Evolutionary conservation across 2,329 filamentous ascomycete species (phyloP).

Genomic region (Sporothrix protearum): DNA sequence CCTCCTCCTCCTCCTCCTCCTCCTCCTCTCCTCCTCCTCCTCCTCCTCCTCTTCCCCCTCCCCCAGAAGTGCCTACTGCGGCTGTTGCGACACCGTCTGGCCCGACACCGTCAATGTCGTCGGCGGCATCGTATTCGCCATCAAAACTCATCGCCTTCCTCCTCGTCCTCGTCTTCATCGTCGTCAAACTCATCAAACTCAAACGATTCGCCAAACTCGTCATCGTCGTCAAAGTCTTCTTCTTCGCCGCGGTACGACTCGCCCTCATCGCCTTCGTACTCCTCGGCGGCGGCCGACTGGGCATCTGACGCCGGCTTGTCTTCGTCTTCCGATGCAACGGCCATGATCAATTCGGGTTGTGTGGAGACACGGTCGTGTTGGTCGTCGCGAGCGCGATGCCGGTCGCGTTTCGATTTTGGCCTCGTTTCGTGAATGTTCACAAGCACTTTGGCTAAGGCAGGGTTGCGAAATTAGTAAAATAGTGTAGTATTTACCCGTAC

Average conservation of each 20-base stretch:
- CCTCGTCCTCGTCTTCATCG: conserved; percentile 37
- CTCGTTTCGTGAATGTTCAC: not conserved
- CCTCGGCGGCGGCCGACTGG: conserved; percentile 25
- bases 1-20: not conserved
- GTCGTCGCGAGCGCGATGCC: not conserved
- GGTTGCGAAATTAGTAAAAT: too few relatives aligned
- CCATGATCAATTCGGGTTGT: not conserved
- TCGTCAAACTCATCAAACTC: conserved; percentile 25
- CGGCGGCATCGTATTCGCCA: conserved; percentile 33
- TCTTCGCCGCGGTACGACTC: conserved; percentile 31
- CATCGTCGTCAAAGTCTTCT: conserved; percentile 25
- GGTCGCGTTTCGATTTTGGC: conserved; percentile 2
- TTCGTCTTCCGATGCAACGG: conserved; percentile 28
- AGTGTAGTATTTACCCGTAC: too few relatives aligned
- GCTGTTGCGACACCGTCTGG: not conserved
- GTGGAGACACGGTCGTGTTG: not conserved
- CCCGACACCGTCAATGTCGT: conserved; percentile 13
- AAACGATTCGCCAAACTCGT: conserved; percentile 23
- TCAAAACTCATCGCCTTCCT: conserved; percentile 30
- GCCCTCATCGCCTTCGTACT: conserved; percentile 30
- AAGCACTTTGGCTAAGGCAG: not conserved
- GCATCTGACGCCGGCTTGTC: conserved; percentile 27
- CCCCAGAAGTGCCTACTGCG: conserved; percentile 27
- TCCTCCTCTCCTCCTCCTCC: conserved; percentile 21
- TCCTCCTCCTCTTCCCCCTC: too few relatives aligned